Conservation (phyloP, 2,329 filamentous ascomycete species). For the Cladophialophora exuberans region DNA sequence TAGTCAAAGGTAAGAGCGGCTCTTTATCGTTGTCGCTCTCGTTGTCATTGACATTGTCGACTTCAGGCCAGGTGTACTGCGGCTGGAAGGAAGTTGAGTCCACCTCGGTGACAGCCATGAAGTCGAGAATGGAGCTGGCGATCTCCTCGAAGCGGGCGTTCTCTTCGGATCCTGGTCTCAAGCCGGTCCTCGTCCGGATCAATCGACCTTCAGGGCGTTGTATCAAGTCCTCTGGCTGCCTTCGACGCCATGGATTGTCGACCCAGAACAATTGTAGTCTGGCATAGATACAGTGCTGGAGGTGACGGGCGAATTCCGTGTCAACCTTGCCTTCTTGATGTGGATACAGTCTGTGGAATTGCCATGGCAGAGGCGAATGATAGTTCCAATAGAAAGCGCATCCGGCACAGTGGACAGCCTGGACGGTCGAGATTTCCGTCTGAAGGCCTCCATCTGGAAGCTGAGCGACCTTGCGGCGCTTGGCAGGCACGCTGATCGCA, state of each 20-base stretch:
- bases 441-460: not conserved
- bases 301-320: constrained; percentile 14
- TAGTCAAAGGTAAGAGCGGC: too few species aligned
- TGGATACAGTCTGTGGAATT: constrained; percentile 18
- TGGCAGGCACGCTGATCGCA: constrained; percentile 8
- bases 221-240: not conserved
- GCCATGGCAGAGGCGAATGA: constrained; percentile 21
- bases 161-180: not conserved
- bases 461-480: not conserved
- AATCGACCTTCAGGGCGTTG: not conserved
- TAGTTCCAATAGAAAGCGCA: constrained; percentile 26
- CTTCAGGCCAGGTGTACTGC: constrained; percentile 11
- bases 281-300: constrained; percentile 20
- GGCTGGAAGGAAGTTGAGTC: constrained; percentile 6
- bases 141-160: constrained; percentile 14
- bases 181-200: not conserved
- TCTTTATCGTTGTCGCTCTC: not conserved
- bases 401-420: constrained; percentile 15
- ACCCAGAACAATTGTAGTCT: constrained; percentile 15
- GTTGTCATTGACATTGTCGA: constrained; percentile 8
- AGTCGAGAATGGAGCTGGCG: not conserved
- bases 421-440: not conserved
- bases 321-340: not conserved
- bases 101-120: not conserved
- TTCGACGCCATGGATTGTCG: not conserved